These are phyloP conservation scores for Singerocomus inundabilis DNA, from an alignment of 1,284 basidiomycete species.

Conservation along the genomic window DNA sequence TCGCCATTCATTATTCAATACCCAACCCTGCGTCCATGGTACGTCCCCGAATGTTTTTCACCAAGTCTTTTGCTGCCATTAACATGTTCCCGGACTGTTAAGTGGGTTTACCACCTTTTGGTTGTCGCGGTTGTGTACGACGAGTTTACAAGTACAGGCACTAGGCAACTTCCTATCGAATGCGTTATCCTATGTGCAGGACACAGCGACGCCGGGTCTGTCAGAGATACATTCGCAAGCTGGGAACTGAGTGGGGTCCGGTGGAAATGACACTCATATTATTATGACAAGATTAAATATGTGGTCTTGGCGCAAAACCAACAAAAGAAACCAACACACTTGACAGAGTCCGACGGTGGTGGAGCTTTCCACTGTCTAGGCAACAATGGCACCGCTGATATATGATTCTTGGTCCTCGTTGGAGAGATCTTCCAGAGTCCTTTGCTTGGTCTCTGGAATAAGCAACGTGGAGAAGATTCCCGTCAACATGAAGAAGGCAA, in stretches of 20 bases:
- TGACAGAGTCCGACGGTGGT: neutral
- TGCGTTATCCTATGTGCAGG: neutral
- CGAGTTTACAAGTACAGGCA: neutral
- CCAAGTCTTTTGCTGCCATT: too few relatives aligned
- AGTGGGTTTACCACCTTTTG: neutral
- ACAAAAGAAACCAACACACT: neutral
- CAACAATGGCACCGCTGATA: constrained; percentile 31
- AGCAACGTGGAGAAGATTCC: constrained; percentile 62
- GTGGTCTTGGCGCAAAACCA: neutral
- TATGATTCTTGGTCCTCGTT: constrained; percentile 52
- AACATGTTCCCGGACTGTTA: too few relatives aligned
- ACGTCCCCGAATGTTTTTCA: too few relatives aligned
- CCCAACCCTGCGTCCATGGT: too few relatives aligned
- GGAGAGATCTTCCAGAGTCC: constrained; percentile 55
- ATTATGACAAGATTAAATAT: constrained; percentile 7
- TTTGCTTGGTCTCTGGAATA: constrained; percentile 59
- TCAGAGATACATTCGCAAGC: neutral
- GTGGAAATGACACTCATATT: constrained; percentile 1
- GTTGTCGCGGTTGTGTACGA: neutral
- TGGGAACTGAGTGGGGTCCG: neutral
- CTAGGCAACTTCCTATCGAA: neutral
- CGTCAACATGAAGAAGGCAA: constrained; percentile 59
- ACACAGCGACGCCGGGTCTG: neutral
- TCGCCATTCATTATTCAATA: too few relatives aligned
- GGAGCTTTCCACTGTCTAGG: constrained; percentile 10